phyloP scores from a whole-genome alignment of 1,139 yeast genomes.

The Nakaseomyces nivariensis region DNA sequence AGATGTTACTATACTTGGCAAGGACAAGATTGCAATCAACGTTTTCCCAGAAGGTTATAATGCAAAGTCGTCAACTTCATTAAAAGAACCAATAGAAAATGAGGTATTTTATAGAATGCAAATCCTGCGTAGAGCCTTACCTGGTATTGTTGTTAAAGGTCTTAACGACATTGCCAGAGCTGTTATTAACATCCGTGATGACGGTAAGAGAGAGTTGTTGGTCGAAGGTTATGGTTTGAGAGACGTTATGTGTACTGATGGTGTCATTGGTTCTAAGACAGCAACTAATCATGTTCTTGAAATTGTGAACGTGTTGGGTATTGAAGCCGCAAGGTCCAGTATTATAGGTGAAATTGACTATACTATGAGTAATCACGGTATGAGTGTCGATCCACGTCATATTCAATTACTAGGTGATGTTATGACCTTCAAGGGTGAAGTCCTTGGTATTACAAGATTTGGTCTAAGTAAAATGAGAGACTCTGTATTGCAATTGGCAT shows the following conservation, averaged over 20 bases:
- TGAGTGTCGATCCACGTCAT: slow-evolving; percentile 99
- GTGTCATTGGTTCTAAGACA: slow-evolving; percentile 83
- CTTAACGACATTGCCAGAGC: slow-evolving; percentile 87
- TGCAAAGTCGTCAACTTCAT: slow-evolving; percentile 32
- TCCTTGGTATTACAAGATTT: slow-evolving; percentile 93
- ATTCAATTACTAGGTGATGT: slow-evolving; percentile 95
- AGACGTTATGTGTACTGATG: slow-evolving; percentile 96
- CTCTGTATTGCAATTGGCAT: slow-evolving; percentile 90
- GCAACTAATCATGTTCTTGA: slow-evolving; percentile 88
- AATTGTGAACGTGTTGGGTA: slow-evolving; percentile 82
- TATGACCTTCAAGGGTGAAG: slow-evolving; percentile 98
- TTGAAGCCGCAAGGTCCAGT: slow-evolving; percentile 93
- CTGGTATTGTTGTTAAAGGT: slow-evolving; percentile 86
- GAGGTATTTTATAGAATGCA: slow-evolving; percentile 84
- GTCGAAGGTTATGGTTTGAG: slow-evolving; percentile 97
- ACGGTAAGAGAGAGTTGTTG: slow-evolving; percentile 75
- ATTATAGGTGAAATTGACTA: slow-evolving; percentile 92
- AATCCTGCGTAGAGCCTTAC: slow-evolving; percentile 73
- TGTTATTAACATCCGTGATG: slow-evolving; percentile 82
- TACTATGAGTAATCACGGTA: slow-evolving; percentile 98
- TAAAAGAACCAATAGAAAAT: slow-evolving; percentile 41
- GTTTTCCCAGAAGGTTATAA: slow-evolving; percentile 49
- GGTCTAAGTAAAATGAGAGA: slow-evolving; percentile 99
- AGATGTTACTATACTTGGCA: slow-evolving; percentile 63
- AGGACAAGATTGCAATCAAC: slow-evolving; percentile 63